A percentile compares a stretch with the other conserved stretches of the same genome.
These are phyloP conservation scores for Rhododendron kiyosumense DNA, from an alignment of 148 eudicot genomes.

Conservation along the genomic window DNA sequence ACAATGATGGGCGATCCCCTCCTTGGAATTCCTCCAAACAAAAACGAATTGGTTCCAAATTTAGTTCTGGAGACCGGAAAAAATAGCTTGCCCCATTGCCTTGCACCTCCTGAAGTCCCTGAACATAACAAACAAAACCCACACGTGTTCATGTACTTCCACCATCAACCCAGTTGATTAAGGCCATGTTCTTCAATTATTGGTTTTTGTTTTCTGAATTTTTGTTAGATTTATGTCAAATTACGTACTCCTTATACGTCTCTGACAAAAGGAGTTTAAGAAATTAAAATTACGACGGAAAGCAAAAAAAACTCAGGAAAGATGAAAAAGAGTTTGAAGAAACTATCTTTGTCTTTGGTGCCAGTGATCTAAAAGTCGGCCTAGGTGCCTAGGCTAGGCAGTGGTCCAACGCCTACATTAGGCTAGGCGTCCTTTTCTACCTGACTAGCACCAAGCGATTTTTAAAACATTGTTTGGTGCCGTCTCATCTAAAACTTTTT, in stretches of 20 bases:
- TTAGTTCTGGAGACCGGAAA: constrained; percentile 18
- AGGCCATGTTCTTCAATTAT: background rate
- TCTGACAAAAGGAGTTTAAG: background rate
- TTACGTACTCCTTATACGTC: background rate
- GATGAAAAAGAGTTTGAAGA: background rate
- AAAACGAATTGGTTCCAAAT: constrained; percentile 21
- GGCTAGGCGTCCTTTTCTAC: no score
- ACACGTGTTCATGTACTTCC: background rate
- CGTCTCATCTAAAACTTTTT: background rate
- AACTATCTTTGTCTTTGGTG: no score
- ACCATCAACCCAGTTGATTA: background rate
- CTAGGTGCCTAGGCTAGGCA: background rate
- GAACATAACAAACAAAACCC: background rate
- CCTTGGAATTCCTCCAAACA: constrained; percentile 14
- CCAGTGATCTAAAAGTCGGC: background rate
- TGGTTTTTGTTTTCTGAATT: background rate
- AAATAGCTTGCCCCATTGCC: constrained; percentile 25
- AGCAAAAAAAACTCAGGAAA: background rate
- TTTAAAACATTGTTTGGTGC: no score
- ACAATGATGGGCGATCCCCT: constrained; percentile 27
- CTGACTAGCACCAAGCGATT: no score
- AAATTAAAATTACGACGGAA: background rate
- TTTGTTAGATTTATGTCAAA: background rate
- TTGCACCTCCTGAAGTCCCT: constrained; percentile 24
- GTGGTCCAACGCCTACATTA: no score